Evolutionary conservation across 257 asterid species (phyloP).

Genomic region (Solanum neorickii): DNA sequence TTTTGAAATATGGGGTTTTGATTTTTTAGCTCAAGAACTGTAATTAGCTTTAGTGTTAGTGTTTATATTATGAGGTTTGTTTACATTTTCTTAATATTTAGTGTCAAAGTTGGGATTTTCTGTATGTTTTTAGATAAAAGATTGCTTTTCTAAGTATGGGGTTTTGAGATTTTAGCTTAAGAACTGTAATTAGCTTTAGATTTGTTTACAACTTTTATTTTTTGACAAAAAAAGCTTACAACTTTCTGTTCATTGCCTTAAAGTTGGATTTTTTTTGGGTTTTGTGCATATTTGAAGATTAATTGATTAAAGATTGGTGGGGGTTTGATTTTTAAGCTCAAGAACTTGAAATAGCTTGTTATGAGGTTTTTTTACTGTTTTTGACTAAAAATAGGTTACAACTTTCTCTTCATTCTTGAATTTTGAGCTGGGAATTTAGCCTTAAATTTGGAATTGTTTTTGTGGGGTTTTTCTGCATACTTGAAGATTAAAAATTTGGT

Average conservation of each 20-base stretch:
- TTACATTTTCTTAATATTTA: neutral
- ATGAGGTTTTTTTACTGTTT: neutral
- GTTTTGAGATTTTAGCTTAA: neutral
- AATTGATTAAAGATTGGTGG: neutral
- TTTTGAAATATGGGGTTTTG: neutral
- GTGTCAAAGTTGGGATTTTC: no score
- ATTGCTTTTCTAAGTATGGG: neutral
- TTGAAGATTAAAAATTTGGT: neutral
- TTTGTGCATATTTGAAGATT: neutral
- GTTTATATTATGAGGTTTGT: neutral
- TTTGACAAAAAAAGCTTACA: no score
- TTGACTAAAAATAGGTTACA: neutral
- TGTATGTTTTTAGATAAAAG: no score
- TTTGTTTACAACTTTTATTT: no score
- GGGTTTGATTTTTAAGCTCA: neutral
- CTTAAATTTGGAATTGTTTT: neutral
- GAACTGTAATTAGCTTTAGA: no score
- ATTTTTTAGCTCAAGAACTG: neutral
- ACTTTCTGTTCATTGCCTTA: neutral
- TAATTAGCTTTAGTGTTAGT: neutral
- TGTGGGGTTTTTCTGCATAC: neutral
- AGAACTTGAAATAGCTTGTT: neutral
- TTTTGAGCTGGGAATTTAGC: neutral
- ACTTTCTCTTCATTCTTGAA: neutral
- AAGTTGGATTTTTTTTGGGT: neutral